These are phyloP conservation scores for Candida easanensis DNA, from an alignment of 805 yeast species.

Conservation along the genomic window DNA sequence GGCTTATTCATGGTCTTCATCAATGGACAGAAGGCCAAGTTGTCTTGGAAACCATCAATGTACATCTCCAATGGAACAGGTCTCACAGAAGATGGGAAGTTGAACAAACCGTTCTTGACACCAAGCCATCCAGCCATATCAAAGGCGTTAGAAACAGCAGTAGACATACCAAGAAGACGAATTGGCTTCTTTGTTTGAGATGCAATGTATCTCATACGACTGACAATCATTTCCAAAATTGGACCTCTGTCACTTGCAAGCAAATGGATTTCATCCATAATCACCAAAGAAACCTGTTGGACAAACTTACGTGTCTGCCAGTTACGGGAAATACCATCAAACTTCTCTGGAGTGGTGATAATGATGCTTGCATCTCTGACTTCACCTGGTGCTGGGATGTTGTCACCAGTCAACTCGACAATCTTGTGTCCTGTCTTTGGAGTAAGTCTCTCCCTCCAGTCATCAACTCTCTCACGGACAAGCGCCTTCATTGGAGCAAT, in stretches of 20 bases:
- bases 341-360: conserved; percentile 93
- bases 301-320: conserved; percentile 85
- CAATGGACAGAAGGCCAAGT: conserved; percentile 68
- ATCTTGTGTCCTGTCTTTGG: conserved; percentile 88
- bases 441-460: conserved; percentile 70
- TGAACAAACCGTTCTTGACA: conserved; percentile 91
- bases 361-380: conserved; percentile 52
- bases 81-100: conserved; percentile 90
- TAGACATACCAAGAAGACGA: conserved; percentile 85
- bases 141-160: conserved; percentile 86
- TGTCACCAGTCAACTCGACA: conserved; percentile 64
- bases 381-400: conserved; percentile 18
- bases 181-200: conserved; percentile 92
- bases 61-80: conserved; percentile 94
- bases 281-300: conserved; percentile 77
- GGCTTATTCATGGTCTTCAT: conserved; percentile 73
- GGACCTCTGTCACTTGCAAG: conserved; percentile 98
- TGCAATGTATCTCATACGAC: conserved; percentile 90
- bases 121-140: conserved; percentile 95
- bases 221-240: conserved; percentile 91
- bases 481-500: conserved; percentile 93
- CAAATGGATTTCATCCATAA: conserved; percentile 89
- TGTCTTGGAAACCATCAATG: conserved; percentile 82
- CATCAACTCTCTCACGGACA: conserved; percentile 96
- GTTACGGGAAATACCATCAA: conserved; percentile 97